Evolutionary conservation across 2,329 filamentous ascomycete species (phyloP), one percentile per base, ranked within the genome.

Genomic region (Triangularia setosa): DNA sequence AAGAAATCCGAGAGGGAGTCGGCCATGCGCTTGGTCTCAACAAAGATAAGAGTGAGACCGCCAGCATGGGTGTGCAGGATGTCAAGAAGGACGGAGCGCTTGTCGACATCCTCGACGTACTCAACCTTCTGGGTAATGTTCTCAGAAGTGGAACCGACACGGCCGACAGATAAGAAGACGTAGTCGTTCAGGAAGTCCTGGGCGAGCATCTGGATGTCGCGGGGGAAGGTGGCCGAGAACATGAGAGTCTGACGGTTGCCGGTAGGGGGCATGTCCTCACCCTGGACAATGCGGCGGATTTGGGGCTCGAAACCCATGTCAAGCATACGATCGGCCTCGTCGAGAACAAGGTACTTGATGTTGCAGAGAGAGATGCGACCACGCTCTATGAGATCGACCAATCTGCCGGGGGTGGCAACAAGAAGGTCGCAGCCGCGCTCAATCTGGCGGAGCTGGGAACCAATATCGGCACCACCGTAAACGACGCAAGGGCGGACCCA

Each of bases 241-340:
- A 99, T 99, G 84, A 99, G 94, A 62, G 95, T 99, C 81, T 99
- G 95, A 75, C 95, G 93, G 73, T 85, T 83, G 70, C 88, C 82
- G 66, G 94, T 91, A 61, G 80, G 79, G 64, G 95, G 95, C 95
- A 99, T 99, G 74, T 99, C 95, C 81, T 98, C 95, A 66, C 93
- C 93, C 81, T 98, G 94, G 55, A 99, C 95, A 74, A 99, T 98
- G 74, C 94, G 91, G 75, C 95, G 93, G 76, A 99, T 99, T 83
- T 99, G 95, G 74, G 95, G 95, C 84, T 99, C 95, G 85, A 99
- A 99, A 95, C 95, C 95, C 95, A 99, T 99, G 86, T 99, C 95
- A 85, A 99, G 86, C 95, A 99, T 99, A 79, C 95, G 95, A 84
- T 99, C 95, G 79, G 95, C 95, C 87, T 99, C 95, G 73, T 99